These are phyloP conservation scores for Aspergillus niger DNA, from an alignment of 2,329 filamentous ascomycete genomes.

Conservation along the genomic window DNA sequence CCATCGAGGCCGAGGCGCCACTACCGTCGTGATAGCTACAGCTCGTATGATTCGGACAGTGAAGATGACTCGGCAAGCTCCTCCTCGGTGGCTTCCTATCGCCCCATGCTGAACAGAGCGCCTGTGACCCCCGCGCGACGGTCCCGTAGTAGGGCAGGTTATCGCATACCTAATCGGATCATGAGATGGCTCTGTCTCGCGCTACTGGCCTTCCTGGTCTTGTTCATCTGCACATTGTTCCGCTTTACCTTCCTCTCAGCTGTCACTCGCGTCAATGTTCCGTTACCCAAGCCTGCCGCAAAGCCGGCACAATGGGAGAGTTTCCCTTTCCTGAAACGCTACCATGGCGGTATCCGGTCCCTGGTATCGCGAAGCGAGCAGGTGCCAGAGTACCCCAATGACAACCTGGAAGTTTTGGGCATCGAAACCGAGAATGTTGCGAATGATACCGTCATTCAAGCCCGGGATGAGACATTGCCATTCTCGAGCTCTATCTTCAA, in stretches of 20 bases:
- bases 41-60: constrained; percentile 31
- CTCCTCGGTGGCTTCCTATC: constrained; percentile 56
- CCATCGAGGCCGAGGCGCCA: constrained; percentile 25
- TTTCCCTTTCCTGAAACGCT: constrained; percentile 82
- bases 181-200: constrained; percentile 76
- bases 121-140: constrained; percentile 23
- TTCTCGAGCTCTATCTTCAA: constrained; percentile 60
- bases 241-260: constrained; percentile 64
- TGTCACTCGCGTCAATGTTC: constrained; percentile 32
- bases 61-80: constrained; percentile 39
- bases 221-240: constrained; percentile 76
- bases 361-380: constrained; percentile 68
- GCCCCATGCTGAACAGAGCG: constrained; percentile 42
- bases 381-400: constrained; percentile 75
- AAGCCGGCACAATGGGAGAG: constrained; percentile 77
- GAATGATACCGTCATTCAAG: constrained; percentile 27
- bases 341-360: constrained; percentile 82
- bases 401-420: constrained; percentile 59
- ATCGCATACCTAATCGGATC: constrained; percentile 70
- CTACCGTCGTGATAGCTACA: constrained; percentile 25
- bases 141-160: constrained; percentile 42
- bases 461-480: constrained; percentile 34
- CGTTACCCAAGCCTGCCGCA: constrained; percentile 60
- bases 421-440: constrained; percentile 44
- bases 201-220: constrained; percentile 67